Evolutionary conservation across 495 filamentous ascomycete species (phyloP), one percentile per base, ranked within the genome.

Genomic region (Penicillium cosmopolitanum): DNA sequence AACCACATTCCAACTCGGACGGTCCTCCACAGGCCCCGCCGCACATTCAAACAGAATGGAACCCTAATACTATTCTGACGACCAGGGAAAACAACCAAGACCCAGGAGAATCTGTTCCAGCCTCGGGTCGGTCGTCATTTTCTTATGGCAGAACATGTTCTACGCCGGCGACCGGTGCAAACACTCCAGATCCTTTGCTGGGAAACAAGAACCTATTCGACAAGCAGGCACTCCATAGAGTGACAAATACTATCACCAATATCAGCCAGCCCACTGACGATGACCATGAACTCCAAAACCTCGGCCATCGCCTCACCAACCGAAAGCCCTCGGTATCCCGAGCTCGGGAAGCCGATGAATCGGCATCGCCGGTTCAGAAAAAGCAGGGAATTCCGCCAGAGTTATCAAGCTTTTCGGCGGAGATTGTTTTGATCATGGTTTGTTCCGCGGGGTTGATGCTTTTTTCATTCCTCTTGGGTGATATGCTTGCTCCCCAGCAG

Each of bases 371-470:
- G 38, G 56, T 19, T 40, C 66, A 59, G 53, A 43, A 34, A 53
- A 66, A 60, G 34, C 66, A 69, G 53, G 66, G 66, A 28, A 43
- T 66, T 11, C 66, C 66, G 4, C 56, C 61, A 4, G 66, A 69
- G 53, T 56, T 64, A 48, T 38, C 46, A 18, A 69, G 58, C 23
- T 69, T 69, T 40, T 48, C 56, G 16, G 58, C 64, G 7, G 79
- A 81, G 52, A 50, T 80, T 25, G 57, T 77, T 50, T 67, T 80
- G 28, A 65, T 82, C 6, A 62, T 77, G 11, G 69, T 78, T n/a
- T 80, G 78, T 62, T 75, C 75, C 0, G 67, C 70, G 15, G 77
- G 78, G 0, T 70, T 77, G 47, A 61, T 82, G 53, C 70, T 82
- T 3, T 80, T 79, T 53, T 73, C 75, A 0, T 70, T 80, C 25